Evolutionary conservation across 371 early-diverging fungal species (phyloP), one percentile per base, ranked within the genome.

Genomic region (Paraphysoderma sedebokerense): DNA sequence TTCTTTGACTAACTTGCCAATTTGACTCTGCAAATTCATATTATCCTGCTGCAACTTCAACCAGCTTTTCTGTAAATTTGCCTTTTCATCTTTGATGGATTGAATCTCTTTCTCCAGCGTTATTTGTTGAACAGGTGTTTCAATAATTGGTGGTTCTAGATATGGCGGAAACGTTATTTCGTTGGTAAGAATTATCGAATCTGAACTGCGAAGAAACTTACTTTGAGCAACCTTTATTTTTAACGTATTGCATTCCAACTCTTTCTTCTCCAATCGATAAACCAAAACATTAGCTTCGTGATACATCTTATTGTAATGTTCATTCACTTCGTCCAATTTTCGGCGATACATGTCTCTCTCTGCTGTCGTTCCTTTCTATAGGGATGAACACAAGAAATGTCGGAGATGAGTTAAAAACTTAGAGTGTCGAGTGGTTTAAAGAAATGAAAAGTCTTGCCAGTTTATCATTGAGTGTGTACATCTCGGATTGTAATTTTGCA

Each of bases 191-290:
- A n/a, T n/a, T n/a, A n/a, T n/a, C n/a, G n/a, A n/a, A n/a, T n/a
- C n/a, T n/a, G n/a, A n/a, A 47, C 59, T 53, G 24, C 23, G 31
- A 30, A 32, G 28, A 33, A 13, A 42, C 4, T 23, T 22, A 13
- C 11, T 12, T 15, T 17, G 19, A 11, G 22, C 27, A 30, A 40
- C 23, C 8, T 37, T 28, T 0, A 55, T 2, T 22, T 55, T 39
- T 33, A 55, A 37, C 23, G 46, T 30, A 41, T 66, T 68, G 17
- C 66, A 50, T 50, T 70, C 71, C 44, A 67, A 67, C 47, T 70
- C 70, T 44, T 60, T 63, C 19, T 65, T 46, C 41, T 70, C 68
- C 28, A 68, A 47, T 8, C 57, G 57, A 48, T 67, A 70, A 33
- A 61, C 54, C 28, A 68, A 47, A 41, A 64, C 57, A 32, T 62